These are phyloP conservation scores for Tympanopsis confertula DNA, from an alignment of 2,329 filamentous ascomycete genomes.

Conservation along the genomic window DNA sequence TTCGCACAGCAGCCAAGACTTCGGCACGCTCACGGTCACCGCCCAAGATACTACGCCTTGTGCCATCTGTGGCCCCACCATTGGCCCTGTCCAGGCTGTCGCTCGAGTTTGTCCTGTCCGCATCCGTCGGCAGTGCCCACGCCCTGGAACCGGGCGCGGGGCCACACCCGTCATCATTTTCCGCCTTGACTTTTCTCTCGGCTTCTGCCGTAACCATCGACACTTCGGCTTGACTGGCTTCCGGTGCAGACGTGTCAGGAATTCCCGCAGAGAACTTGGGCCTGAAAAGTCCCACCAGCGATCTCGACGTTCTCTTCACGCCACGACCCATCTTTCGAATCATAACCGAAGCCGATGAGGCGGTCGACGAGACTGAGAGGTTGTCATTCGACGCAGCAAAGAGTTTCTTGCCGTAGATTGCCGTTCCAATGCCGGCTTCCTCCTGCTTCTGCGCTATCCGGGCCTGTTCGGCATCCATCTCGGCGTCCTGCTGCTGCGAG, in stretches of 20 bases:
- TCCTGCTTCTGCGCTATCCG: slow-evolving; percentile 89
- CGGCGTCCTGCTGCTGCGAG: slow-evolving; percentile 5
- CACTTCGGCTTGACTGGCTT: slow-evolving; percentile 58
- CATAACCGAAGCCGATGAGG: slow-evolving; percentile 83
- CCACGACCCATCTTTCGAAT: slow-evolving; percentile 97
- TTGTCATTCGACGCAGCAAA: slow-evolving; percentile 93
- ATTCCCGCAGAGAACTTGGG: slow-evolving; percentile 51
- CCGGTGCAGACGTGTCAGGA: slow-evolving; percentile 37
- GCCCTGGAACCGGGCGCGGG: neutral
- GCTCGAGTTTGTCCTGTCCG: slow-evolving; percentile 9
- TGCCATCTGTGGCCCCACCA: slow-evolving; percentile 46
- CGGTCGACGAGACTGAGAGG: slow-evolving; percentile 78
- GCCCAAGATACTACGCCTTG: slow-evolving; percentile 80
- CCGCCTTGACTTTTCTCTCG: slow-evolving; percentile 52
- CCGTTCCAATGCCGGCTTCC: slow-evolving; percentile 78
- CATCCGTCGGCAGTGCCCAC: neutral
- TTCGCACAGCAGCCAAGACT: slow-evolving; percentile 84
- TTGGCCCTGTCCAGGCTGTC: too few species aligned
- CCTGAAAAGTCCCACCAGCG: slow-evolving; percentile 84
- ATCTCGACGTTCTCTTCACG: slow-evolving; percentile 85
- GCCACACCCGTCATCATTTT: neutral
- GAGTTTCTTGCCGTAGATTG: slow-evolving; percentile 59
- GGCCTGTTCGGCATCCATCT: slow-evolving; percentile 68
- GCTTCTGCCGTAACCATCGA: slow-evolving; percentile 95
- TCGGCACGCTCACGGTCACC: slow-evolving; percentile 84